These are phyloP conservation scores for Lunularia cruciata DNA, from an alignment of 225 moss, liverwort and hornwort genomes.

Conservation along the genomic window DNA sequence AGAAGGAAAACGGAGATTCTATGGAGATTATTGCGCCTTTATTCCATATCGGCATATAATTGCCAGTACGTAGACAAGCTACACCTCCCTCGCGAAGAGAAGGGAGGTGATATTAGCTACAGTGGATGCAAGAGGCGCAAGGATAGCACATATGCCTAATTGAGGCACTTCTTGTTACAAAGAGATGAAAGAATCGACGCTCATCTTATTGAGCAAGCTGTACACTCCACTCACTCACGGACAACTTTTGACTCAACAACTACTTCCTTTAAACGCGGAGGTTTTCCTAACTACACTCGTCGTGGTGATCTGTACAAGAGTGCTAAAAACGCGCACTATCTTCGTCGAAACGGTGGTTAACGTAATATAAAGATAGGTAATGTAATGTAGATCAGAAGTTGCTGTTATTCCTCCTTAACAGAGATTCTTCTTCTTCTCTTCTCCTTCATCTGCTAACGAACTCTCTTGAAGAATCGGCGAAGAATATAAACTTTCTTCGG, in stretches of 20 bases:
- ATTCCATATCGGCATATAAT: conserved; percentile 4
- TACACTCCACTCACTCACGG: conserved; percentile 26
- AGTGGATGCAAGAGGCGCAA: not conserved
- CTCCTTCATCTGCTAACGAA: conserved; percentile 7
- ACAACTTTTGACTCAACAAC: not conserved
- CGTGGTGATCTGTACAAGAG: conserved; percentile 10
- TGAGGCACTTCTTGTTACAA: conserved; percentile 15
- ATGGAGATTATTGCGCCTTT: conserved; percentile 12
- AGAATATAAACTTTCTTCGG: conserved; percentile 1
- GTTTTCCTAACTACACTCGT: conserved; percentile 11
- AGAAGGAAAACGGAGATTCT: too few species aligned
- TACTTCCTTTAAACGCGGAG: not conserved
- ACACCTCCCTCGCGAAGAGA: too few species aligned
- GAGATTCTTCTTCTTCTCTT: not conserved
- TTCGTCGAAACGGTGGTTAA: conserved; percentile 7
- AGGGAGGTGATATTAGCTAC: too few species aligned
- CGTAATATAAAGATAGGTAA: conserved; percentile 4
- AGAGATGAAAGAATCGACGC: conserved; percentile 24
- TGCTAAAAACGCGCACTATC: conserved; percentile 16
- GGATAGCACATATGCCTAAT: conserved; percentile 9
- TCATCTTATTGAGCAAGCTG: conserved; percentile 25
- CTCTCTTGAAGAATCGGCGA: conserved; percentile 6
- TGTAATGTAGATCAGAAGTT: conserved; percentile 6
- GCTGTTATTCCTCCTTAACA: conserved; percentile 1
- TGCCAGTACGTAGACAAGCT: not conserved